These are phyloP conservation scores for Oryza glumipatula DNA, from an alignment of 176 grass and related monocot genomes.

Conservation along the genomic window DNA sequence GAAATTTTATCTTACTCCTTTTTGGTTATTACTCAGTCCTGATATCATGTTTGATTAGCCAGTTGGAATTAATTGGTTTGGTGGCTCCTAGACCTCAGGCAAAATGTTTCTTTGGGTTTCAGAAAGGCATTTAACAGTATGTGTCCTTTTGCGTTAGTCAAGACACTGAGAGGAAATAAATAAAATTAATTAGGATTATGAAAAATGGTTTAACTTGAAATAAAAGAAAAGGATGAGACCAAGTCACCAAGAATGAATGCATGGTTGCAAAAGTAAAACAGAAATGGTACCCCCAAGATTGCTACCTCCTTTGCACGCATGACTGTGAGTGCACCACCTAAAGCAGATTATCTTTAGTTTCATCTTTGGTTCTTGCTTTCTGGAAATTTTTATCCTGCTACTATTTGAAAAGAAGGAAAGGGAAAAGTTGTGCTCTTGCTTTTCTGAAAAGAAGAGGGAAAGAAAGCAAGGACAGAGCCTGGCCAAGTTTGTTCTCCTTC, in stretches of 20 bases:
- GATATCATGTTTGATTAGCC: neutral
- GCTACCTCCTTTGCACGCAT: neutral
- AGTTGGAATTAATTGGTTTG: neutral
- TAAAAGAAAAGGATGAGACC: neutral
- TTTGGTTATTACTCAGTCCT: neutral
- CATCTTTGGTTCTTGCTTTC: constrained; percentile 15
- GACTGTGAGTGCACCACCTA: constrained; percentile 34
- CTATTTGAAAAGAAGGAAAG: constrained; percentile 1
- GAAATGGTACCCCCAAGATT: neutral
- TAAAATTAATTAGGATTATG: neutral
- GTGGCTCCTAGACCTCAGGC: neutral
- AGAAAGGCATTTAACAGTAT: constrained; percentile 2
- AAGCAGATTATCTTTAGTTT: constrained; percentile 12
- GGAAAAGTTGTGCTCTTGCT: constrained; percentile 4
- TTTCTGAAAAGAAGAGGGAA: constrained; percentile 26
- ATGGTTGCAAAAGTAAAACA: neutral
- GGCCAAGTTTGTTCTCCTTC: neutral
- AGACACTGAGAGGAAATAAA: neutral
- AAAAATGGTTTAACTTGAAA: neutral
- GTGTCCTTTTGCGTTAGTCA: constrained; percentile 9
- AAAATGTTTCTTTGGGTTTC: constrained; percentile 17
- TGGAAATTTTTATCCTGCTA: neutral
- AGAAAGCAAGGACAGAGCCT: constrained; percentile 2
- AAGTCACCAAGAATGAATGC: neutral
- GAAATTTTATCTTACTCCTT: neutral